These are phyloP conservation scores for Pythium scleroteichum DNA, from an alignment of 352 stramenopile genomes.

Conservation along the genomic window DNA sequence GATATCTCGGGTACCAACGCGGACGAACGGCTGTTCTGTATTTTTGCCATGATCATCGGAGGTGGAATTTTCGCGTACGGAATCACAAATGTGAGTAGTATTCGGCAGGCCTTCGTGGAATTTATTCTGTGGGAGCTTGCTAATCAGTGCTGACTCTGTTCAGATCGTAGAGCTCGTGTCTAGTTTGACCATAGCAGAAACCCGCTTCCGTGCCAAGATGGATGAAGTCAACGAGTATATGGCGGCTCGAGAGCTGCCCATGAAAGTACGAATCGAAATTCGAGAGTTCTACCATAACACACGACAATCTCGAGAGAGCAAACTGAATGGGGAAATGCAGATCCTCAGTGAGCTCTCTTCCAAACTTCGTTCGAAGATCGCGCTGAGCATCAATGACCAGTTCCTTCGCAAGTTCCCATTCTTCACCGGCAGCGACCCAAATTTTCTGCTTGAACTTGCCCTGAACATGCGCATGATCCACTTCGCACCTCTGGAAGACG, in stretches of 20 bases:
- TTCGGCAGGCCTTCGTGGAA: not conserved
- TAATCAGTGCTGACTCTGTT: no score
- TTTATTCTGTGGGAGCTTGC: no score
- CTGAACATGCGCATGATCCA: slow-evolving; percentile 80
- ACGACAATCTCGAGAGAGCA: slow-evolving; percentile 61
- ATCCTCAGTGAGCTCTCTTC: slow-evolving; percentile 69
- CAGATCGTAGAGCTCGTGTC: slow-evolving; percentile 75
- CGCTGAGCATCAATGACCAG: slow-evolving; percentile 74
- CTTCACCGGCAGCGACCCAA: slow-evolving; percentile 69
- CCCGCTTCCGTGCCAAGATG: slow-evolving; percentile 64
- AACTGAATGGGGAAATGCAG: slow-evolving; percentile 58
- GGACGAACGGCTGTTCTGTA: slow-evolving; percentile 64
- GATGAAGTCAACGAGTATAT: slow-evolving; percentile 86
- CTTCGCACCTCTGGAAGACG: slow-evolving; percentile 60
- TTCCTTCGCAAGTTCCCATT: slow-evolving; percentile 79
- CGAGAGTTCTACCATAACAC: slow-evolving; percentile 81
- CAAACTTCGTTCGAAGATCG: slow-evolving; percentile 76
- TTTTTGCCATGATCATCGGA: slow-evolving; percentile 73
- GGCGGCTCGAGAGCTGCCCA: slow-evolving; percentile 62
- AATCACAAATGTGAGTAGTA: slow-evolving; percentile 67
- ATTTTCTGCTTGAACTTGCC: slow-evolving; percentile 78
- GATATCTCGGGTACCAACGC: slow-evolving; percentile 49
- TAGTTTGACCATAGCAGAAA: slow-evolving; percentile 66
- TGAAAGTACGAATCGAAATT: slow-evolving; percentile 71
- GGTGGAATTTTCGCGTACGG: slow-evolving; percentile 77